These are phyloP conservation scores for Chlamydomonas incerta DNA, from an alignment of 139 green algal genomes.

Conservation along the genomic window DNA sequence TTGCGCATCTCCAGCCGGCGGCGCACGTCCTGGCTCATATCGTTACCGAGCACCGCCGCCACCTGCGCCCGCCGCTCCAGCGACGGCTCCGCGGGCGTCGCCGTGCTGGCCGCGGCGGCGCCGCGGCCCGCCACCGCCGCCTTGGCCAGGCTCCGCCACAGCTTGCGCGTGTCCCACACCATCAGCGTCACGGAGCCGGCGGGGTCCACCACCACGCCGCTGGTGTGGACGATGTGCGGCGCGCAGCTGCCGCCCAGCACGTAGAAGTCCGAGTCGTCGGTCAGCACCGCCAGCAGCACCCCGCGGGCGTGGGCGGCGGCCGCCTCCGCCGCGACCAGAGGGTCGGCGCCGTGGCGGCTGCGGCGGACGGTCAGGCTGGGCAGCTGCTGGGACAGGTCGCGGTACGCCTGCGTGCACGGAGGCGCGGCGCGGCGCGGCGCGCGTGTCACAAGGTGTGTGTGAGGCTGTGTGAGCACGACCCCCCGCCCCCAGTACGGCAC, in stretches of 20 bases:
- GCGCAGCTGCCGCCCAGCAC: constrained; percentile 19
- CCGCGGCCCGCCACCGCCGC: too few relatives aligned
- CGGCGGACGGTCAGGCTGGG: not conserved
- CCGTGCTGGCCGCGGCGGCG: too few relatives aligned
- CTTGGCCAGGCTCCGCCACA: constrained; percentile 8
- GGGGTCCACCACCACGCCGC: constrained; percentile 32
- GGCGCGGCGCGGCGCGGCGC: too few relatives aligned
- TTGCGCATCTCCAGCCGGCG: not conserved
- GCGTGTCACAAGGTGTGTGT: too few relatives aligned
- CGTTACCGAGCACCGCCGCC: constrained; percentile 35
- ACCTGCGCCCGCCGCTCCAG: constrained; percentile 39
- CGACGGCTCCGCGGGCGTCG: not conserved
- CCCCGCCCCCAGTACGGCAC: too few relatives aligned
- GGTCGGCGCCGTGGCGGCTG: constrained; percentile 3
- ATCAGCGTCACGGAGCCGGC: constrained; percentile 20
- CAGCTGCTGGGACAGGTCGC: constrained; percentile 5
- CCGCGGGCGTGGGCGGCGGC: not conserved
- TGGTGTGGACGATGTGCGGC: not conserved
- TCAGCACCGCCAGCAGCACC: constrained; percentile 35
- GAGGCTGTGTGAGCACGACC: too few relatives aligned
- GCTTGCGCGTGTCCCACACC: constrained; percentile 3
- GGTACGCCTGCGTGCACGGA: not conserved
- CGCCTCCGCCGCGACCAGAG: constrained; percentile 9
- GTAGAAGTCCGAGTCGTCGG: constrained; percentile 45
- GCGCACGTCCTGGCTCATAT: not conserved